Percentiles rank a stretch among this genome's conserved stretches.
These are phyloP conservation scores for Aspergillus carbonarius DNA, from an alignment of 2,329 filamentous ascomycete species.

Conservation along the genomic window DNA sequence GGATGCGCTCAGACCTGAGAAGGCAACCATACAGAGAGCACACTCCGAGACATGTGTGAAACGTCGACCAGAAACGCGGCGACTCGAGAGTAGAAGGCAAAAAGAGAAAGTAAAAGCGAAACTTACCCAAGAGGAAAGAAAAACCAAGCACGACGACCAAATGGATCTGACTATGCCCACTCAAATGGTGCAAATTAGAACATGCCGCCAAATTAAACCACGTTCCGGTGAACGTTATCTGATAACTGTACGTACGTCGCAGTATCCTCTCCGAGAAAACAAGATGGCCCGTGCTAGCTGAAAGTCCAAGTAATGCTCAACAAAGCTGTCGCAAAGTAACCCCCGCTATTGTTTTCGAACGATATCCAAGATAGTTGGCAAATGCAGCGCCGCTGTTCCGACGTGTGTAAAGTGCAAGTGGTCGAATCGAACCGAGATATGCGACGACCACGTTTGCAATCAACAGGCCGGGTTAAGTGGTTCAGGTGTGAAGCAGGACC, in stretches of 20 bases:
- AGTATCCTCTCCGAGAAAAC: not conserved
- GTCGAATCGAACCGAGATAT: not conserved
- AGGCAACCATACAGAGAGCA: slow-evolving; percentile 10
- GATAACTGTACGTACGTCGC: slow-evolving; percentile 1
- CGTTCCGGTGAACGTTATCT: not conserved
- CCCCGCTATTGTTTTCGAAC: not conserved
- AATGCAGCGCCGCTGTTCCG: not conserved
- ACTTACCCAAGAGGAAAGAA: not conserved
- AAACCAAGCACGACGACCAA: not conserved
- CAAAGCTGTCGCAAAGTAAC: not conserved
- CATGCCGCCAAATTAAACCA: not conserved
- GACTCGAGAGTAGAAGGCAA: not conserved
- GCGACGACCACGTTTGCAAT: not conserved
- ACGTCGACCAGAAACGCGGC: not conserved
- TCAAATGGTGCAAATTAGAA: not conserved
- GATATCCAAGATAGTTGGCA: not conserved
- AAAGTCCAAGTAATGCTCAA: not conserved
- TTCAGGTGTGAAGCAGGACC: not conserved
- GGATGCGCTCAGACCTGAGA: slow-evolving; percentile 10
- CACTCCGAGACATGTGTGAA: slow-evolving; percentile 15
- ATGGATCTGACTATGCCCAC: not conserved
- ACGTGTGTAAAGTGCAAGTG: not conserved
- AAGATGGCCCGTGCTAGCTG: not conserved
- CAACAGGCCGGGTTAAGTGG: not conserved
- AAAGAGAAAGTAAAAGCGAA: not conserved